Evolutionary conservation across 2,329 filamentous ascomycete genomes (phyloP).

Genomic region (Microsporum canis): DNA sequence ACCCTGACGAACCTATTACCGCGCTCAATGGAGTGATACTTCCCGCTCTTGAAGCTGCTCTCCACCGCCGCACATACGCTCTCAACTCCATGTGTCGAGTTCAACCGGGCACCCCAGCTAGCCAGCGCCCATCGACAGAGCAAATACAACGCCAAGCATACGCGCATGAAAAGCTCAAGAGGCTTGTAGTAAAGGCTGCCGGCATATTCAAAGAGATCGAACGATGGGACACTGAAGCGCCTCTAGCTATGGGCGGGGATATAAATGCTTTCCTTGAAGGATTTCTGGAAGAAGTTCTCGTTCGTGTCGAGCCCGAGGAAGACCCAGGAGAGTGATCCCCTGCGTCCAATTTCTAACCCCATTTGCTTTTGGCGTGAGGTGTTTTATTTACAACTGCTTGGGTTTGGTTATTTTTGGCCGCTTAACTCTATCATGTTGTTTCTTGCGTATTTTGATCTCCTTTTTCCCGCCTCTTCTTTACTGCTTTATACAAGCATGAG

Average conservation of each 20-base stretch:
- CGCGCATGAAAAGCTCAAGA: constrained; percentile 71
- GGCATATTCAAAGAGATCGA: constrained; percentile 84
- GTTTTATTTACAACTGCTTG: neutral
- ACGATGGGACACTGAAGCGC: constrained; percentile 69
- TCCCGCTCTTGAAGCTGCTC: constrained; percentile 79
- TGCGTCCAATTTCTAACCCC: neutral
- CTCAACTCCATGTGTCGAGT: constrained; percentile 35
- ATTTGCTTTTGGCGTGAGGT: neutral
- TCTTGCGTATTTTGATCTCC: neutral
- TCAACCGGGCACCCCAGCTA: constrained; percentile 45
- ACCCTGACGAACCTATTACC: constrained; percentile 55
- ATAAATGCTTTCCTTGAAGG: constrained; percentile 84
- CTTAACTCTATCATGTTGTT: neutral
- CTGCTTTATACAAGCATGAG: neutral
- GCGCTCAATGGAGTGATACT: constrained; percentile 85
- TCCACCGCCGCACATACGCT: constrained; percentile 60
- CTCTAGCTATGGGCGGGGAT: constrained; percentile 87
- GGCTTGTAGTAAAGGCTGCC: constrained; percentile 70
- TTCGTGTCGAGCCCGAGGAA: constrained; percentile 78
- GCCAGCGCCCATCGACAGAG: constrained; percentile 30
- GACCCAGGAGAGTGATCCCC: constrained; percentile 32
- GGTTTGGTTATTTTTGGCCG: neutral
- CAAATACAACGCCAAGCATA: constrained; percentile 56
- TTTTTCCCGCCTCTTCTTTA: neutral
- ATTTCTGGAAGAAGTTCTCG: constrained; percentile 83